Evolutionary conservation across 768 basidiomycete genomes (phyloP), one percentile per base, ranked within the genome.

Genomic region (Agaricus subrufescens): DNA sequence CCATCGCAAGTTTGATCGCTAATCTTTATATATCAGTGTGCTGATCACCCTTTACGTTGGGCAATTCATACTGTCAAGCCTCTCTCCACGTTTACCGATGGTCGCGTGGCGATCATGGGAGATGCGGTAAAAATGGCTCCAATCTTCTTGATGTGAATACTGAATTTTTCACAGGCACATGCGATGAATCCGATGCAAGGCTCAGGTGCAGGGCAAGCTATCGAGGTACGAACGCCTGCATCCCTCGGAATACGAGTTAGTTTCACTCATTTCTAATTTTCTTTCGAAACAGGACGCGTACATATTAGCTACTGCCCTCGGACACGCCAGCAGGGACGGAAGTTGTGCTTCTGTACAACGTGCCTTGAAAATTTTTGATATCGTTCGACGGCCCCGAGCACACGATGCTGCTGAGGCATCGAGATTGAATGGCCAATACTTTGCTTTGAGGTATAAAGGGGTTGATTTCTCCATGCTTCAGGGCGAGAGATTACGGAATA

Each of bases 31-130:
- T 38, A 46, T 26, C 50, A 87, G 85, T 82, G 81, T 59, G 72
- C 81, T 23, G 77, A 81, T 3, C 73, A 70, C 46, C 74, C 81
- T 1, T 67, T 75, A 25, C 70, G 80, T 38, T 89, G 88, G 88
- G 84, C 83, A 0, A 77, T 90, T 30, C 82, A 87, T 62, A 77
- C 73, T 3, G 70, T 83, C 2, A 74, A 72, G 50, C 78, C 83
- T 5, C 66, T 89, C 23, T 70, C 71, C 0, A 71, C 81, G 7
- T 81, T 76, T 52, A 75, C 78, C 2, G 73, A 73, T n/a, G 82
- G 80, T 15, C 68, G 77, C 9, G 83, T 73, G 19, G 75, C 69
- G 5, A 65, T 81, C 50, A 58, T 81, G 43, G 80, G 80, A 12
- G 80, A 81, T 66, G 81, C 79, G 3, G 86, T 70, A 73, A 70